Conservation (phyloP, 306 rosid species). For the Pyrus bretschneideri region DNA sequence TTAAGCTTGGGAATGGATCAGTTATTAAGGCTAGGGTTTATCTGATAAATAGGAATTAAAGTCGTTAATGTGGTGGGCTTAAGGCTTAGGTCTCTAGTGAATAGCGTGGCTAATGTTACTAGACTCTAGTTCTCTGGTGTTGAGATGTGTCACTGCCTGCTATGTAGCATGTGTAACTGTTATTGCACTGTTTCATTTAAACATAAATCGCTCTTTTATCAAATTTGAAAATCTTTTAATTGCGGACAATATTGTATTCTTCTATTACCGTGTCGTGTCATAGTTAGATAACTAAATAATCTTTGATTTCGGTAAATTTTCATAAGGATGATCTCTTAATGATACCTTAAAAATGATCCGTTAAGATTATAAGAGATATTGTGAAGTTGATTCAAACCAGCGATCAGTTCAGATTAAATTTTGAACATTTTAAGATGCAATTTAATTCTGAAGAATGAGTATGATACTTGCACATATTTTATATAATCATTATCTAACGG, state of each 20-base stretch:
- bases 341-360: too few relatives aligned
- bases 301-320: too few relatives aligned
- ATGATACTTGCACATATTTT: too few relatives aligned
- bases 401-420: too few relatives aligned
- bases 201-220: background rate
- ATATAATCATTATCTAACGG: too few relatives aligned
- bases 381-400: background rate
- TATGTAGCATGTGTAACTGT: background rate
- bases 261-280: background rate
- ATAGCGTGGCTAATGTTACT: background rate
- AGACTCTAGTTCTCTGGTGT: background rate
- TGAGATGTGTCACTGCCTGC: too few relatives aligned
- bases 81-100: background rate
- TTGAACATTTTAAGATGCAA: too few relatives aligned
- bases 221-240: too few relatives aligned
- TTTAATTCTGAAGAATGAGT: too few relatives aligned
- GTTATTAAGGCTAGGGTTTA: conserved; percentile 82
- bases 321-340: background rate
- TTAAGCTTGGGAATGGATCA: conserved; percentile 77
- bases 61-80: background rate
- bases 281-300: background rate
- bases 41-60: conserved; percentile 44
- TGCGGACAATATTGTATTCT: too few relatives aligned
- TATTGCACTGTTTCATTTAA: too few relatives aligned
- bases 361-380: too few relatives aligned